Percentiles rank a stretch among this genome's conserved stretches.
phyloP scores from a whole-genome alignment of 1,284 basidiomycete species.

The Ganoderma multipileum region DNA sequence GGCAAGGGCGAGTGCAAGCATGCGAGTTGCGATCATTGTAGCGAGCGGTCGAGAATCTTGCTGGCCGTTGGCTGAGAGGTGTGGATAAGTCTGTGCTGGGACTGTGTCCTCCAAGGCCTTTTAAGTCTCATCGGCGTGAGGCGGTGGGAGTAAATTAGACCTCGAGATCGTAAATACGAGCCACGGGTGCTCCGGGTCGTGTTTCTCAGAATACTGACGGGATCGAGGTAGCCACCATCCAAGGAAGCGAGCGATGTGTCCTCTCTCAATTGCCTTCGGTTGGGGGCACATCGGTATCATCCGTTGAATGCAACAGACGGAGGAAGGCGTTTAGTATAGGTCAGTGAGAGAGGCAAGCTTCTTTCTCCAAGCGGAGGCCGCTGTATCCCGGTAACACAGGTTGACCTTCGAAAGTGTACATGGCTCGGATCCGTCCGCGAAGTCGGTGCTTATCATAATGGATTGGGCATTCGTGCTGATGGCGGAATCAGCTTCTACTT shows the following conservation, averaged over 20 bases:
- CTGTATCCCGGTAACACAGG: neutral
- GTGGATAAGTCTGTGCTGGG: neutral
- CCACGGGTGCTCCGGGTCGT: neutral
- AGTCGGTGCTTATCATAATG: neutral
- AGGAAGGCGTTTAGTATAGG: too few relatives aligned
- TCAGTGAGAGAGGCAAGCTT: neutral
- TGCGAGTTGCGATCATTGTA: neutral
- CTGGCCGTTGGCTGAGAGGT: neutral
- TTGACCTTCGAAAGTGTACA: neutral
- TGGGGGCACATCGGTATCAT: neutral
- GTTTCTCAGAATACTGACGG: neutral
- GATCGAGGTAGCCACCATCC: neutral
- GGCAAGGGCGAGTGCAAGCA: neutral
- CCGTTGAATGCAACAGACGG: too few relatives aligned
- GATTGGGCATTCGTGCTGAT: neutral
- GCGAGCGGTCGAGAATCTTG: neutral
- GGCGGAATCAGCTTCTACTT: neutral
- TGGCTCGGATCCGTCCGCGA: neutral
- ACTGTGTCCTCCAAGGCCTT: neutral
- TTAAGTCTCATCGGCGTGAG: neutral
- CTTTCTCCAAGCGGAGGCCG: neutral
- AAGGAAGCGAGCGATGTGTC: neutral
- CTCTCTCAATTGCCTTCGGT: neutral
- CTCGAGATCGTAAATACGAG: neutral
- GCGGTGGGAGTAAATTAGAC: neutral